phyloP scores from a whole-genome alignment of 208 protist genomes.

The Acanthamoeba lenticulata region DNA sequence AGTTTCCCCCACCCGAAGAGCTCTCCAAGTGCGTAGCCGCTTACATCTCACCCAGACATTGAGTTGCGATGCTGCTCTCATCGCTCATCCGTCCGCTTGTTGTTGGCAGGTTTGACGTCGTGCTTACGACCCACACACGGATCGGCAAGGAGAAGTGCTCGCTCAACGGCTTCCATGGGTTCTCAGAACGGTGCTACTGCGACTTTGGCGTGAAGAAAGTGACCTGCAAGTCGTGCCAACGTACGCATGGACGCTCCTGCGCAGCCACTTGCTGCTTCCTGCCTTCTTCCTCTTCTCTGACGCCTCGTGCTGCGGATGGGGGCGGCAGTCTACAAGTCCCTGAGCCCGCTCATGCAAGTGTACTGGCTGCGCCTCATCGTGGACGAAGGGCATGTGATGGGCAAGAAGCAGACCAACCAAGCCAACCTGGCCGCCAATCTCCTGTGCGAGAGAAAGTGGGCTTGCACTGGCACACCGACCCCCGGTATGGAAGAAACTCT shows the following conservation, averaged over 20 bases:
- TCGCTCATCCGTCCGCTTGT: background rate
- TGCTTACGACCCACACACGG: constrained; percentile 65
- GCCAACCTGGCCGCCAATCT: background rate
- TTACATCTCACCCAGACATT: background rate
- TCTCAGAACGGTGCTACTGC: constrained; percentile 29
- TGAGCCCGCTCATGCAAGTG: constrained; percentile 63
- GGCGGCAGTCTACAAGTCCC: background rate
- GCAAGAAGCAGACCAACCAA: constrained; percentile 68
- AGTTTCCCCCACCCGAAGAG: constrained; percentile 50
- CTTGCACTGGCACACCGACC: constrained; percentile 76
- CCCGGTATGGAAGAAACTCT: background rate
- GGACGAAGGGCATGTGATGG: constrained; percentile 78
- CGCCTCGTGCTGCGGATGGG: background rate
- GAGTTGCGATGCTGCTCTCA: background rate
- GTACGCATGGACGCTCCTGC: background rate
- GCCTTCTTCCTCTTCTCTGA: background rate
- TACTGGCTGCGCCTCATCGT: constrained; percentile 79
- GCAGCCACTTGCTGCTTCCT: background rate
- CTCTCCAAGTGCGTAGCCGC: background rate
- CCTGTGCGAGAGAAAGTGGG: constrained; percentile 66
- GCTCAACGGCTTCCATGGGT: background rate
- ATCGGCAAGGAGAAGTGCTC: constrained; percentile 64
- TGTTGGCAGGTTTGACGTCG: constrained; percentile 67
- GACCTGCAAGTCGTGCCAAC: constrained; percentile 49
- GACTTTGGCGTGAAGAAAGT: constrained; percentile 5